Evolutionary conservation across 208 protist genomes (phyloP).

Genomic region (Acanthamoeba castellanii): DNA sequence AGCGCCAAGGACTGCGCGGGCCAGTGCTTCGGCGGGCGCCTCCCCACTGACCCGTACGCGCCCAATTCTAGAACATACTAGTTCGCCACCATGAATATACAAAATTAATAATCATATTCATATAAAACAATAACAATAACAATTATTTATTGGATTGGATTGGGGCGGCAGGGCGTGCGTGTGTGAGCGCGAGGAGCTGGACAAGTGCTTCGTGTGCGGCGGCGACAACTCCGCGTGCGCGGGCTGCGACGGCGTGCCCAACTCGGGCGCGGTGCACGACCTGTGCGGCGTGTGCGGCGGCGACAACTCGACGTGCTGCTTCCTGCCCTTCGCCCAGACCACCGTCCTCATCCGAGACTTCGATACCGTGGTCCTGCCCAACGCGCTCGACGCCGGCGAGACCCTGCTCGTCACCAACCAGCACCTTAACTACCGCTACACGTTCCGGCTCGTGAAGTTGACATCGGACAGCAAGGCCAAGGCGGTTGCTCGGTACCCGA

Average conservation of each 20-base stretch:
- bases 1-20: background rate
- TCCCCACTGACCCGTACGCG: background rate
- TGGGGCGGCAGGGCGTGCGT: background rate
- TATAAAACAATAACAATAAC: too few species aligned
- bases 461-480: too few species aligned
- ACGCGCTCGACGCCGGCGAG: background rate
- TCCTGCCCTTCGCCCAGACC: background rate
- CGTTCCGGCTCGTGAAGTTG: too few species aligned
- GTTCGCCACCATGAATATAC: background rate
- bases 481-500: too few species aligned
- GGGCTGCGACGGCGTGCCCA: constrained; percentile 20
- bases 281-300: constrained; percentile 50
- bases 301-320: background rate
- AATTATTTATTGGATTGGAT: too few species aligned
- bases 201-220: background rate
- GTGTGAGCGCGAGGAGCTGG: background rate
- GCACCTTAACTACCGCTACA: background rate
- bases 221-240: constrained; percentile 12
- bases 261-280: background rate
- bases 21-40: background rate
- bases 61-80: background rate
- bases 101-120: too few species aligned
- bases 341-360: background rate
- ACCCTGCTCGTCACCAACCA: background rate
- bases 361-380: background rate